These are phyloP conservation scores for Cubamyces lactineus DNA, from an alignment of 768 basidiomycete genomes.

Conservation along the genomic window DNA sequence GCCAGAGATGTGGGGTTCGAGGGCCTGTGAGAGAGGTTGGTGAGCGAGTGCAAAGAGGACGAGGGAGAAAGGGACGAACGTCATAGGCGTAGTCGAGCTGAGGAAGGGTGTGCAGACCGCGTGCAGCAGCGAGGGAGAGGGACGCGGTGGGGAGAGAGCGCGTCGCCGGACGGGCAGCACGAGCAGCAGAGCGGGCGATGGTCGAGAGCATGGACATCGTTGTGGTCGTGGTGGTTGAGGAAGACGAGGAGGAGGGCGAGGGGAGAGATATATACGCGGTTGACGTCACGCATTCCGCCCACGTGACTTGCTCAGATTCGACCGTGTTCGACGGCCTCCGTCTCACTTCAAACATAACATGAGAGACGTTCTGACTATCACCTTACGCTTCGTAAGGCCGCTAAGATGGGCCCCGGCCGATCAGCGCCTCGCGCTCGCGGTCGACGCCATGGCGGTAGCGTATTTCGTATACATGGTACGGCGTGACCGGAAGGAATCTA, in stretches of 20 bases:
- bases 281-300: constrained; percentile 2
- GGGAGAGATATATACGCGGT: neutral
- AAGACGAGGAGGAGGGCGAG: neutral
- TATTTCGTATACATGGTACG: too few species aligned
- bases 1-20: constrained; percentile 90
- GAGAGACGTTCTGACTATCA: too few species aligned
- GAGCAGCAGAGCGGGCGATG: constrained; percentile 26
- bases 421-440: too few species aligned
- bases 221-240: neutral
- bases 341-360: too few species aligned
- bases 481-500: neutral
- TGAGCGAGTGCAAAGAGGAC: neutral
- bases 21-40: constrained; percentile 43
- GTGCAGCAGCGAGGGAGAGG: constrained; percentile 40
- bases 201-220: constrained; percentile 27
- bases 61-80: constrained; percentile 44
- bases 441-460: too few species aligned
- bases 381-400: too few species aligned
- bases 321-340: neutral
- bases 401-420: too few species aligned
- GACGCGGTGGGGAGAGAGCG: constrained; percentile 44
- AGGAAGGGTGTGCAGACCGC: constrained; percentile 73
- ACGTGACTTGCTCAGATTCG: neutral
- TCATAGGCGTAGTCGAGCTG: constrained; percentile 80
- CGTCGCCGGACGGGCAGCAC: constrained; percentile 41